Conservation (phyloP, 371 early-diverging fungal genomes). For the Paraphysoderma sedebokerense region DNA sequence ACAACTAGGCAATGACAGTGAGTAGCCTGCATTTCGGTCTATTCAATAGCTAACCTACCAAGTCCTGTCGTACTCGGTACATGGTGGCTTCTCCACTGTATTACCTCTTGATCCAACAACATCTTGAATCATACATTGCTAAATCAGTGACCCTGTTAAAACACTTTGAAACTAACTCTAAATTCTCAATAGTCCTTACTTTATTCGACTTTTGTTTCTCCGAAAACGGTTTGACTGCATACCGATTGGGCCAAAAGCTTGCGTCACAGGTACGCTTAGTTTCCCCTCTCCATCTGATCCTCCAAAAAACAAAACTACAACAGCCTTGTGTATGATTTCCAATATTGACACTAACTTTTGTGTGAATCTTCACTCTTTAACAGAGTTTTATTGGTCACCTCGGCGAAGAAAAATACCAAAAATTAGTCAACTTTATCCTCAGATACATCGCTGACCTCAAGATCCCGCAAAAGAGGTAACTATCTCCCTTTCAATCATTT, state of each 20-base stretch:
- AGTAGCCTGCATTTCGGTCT: too few species aligned
- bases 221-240: conserved; percentile 98
- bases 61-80: too few species aligned
- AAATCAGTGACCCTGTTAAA: too few species aligned
- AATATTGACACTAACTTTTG: neutral
- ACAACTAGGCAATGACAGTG: conserved; percentile 85
- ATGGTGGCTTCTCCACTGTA: too few species aligned
- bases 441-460: conserved; percentile 91
- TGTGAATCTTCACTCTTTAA: conserved; percentile 1
- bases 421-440: conserved; percentile 85
- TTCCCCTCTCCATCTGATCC: too few species aligned
- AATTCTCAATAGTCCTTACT: conserved; percentile 36
- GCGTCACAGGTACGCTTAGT: too few species aligned
- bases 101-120: neutral
- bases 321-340: neutral
- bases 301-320: neutral
- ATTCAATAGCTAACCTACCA: too few species aligned
- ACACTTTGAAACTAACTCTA: conserved; percentile 1
- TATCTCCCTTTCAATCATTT: neutral
- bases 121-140: neutral
- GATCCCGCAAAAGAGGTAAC: conserved; percentile 83
- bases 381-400: conserved; percentile 86
- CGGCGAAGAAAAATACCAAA: conserved; percentile 93
- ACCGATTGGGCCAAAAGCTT: conserved; percentile 56
- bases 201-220: conserved; percentile 97